A percentile compares a stretch with the other conserved stretches of the same genome.
These are phyloP conservation scores for Chondrostereum purpureum DNA, from an alignment of 1,284 basidiomycete genomes.

Conservation along the genomic window DNA sequence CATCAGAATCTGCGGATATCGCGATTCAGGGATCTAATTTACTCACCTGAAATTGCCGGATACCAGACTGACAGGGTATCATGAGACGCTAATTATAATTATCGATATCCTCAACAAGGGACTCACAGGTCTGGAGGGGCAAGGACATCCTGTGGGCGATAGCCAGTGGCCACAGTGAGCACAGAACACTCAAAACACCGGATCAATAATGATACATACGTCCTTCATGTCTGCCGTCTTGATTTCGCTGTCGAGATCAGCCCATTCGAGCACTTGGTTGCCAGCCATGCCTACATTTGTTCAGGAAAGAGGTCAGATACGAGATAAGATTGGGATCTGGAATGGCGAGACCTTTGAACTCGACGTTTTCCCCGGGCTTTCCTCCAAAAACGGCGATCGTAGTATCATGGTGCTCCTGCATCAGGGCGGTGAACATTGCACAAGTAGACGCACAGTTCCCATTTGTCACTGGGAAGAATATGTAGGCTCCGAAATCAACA, in stretches of 20 bases:
- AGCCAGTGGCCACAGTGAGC: too few relatives aligned
- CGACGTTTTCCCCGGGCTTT: conserved; percentile 41
- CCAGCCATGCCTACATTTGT: conserved; percentile 55
- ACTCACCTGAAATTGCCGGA: conserved; percentile 43
- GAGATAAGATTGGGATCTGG: too few relatives aligned
- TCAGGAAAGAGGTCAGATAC: too few relatives aligned
- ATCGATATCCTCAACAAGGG: too few relatives aligned
- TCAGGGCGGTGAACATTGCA: conserved; percentile 57
- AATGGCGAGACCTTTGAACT: conserved; percentile 44
- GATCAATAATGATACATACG: conserved; percentile 27
- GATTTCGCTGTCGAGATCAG: conserved; percentile 55
- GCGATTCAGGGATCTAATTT: neutral
- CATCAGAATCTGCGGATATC: too few relatives aligned
- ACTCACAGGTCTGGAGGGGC: conserved; percentile 53
- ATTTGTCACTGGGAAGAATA: conserved; percentile 26
- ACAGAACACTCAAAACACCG: conserved; percentile 2
- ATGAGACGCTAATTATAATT: neutral
- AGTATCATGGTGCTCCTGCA: conserved; percentile 52
- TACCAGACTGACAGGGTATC: conserved; percentile 32
- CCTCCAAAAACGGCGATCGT: conserved; percentile 57
- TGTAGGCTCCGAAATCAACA: neutral
- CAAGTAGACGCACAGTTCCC: conserved; percentile 61
- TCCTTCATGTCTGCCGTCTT: conserved; percentile 54
- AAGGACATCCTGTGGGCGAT: conserved; percentile 42
- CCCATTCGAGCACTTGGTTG: conserved; percentile 61